A percentile compares a stretch with the other conserved stretches of the same genome.
Evolutionary conservation across 148 eudicot species (phyloP).

Genomic region (Chenopodium suecicum): DNA sequence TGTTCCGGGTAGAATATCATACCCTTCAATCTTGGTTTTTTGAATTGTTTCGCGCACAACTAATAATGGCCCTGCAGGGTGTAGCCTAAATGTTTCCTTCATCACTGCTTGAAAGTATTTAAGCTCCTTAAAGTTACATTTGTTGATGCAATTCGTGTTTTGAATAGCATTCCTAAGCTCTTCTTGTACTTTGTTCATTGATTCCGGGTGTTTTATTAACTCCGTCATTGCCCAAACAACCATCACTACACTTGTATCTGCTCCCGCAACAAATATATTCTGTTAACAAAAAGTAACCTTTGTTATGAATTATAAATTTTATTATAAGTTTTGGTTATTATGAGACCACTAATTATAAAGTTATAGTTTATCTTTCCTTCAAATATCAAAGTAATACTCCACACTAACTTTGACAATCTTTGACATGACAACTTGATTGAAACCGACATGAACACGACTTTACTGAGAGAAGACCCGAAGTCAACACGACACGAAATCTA

Average conservation of each 20-base stretch:
- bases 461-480: too few relatives aligned
- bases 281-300: background rate
- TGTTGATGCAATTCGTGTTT: conserved; percentile 3
- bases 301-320: too few relatives aligned
- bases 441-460: too few relatives aligned
- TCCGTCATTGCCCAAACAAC: conserved; percentile 39
- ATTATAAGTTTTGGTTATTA: too few relatives aligned
- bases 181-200: conserved; percentile 29
- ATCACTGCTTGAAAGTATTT: conserved; percentile 32
- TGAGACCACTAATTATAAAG: too few relatives aligned
- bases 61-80: conserved; percentile 35
- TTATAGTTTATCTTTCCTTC: too few relatives aligned
- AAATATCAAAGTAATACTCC: too few relatives aligned
- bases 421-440: too few relatives aligned
- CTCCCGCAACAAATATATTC: conserved; percentile 28
- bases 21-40: conserved; percentile 26
- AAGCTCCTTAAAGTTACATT: conserved; percentile 21
- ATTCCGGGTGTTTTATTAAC: conserved; percentile 25
- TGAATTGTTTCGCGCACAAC: conserved; percentile 27
- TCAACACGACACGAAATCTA: too few relatives aligned
- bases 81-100: conserved; percentile 37
- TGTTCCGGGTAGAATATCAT: conserved; percentile 31
- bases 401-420: too few relatives aligned
- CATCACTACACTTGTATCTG: conserved; percentile 20
- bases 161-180: conserved; percentile 14